Evolutionary conservation across 352 stramenopile genomes (phyloP).

Genomic region (Pythium sukuiense): DNA sequence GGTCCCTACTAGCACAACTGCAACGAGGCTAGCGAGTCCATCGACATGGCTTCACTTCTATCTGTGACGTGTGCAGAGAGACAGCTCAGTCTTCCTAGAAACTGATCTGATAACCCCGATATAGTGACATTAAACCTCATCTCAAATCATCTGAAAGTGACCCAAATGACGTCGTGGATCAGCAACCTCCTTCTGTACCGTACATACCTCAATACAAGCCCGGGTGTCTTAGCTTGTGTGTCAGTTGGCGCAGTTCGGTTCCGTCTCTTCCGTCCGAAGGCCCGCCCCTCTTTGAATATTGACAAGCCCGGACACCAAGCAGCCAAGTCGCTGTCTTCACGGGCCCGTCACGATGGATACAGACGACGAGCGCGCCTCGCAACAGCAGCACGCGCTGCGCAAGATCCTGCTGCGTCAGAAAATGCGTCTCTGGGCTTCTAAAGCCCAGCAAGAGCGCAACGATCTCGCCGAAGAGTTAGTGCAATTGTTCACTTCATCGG

Average conservation of each 20-base stretch:
- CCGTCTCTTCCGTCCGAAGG: slow-evolving; percentile 14
- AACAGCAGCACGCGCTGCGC: slow-evolving; percentile 31
- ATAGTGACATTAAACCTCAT: neutral
- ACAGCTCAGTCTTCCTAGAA: neutral
- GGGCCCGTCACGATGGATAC: slow-evolving; percentile 10
- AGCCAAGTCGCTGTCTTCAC: neutral
- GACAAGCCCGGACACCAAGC: slow-evolving; percentile 1
- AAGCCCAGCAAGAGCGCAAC: slow-evolving; percentile 55
- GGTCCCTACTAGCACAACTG: slow-evolving; percentile 18
- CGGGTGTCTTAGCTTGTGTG: neutral
- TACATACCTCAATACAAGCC: slow-evolving; percentile 11
- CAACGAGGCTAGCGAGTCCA: neutral
- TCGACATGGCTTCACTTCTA: neutral
- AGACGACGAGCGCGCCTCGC: neutral
- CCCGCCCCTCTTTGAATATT: neutral
- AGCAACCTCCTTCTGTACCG: slow-evolving; percentile 2
- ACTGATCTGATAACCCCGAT: neutral
- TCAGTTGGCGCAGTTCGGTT: neutral
- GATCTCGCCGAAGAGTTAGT: slow-evolving; percentile 51
- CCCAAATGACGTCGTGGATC: neutral
- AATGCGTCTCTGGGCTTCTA: slow-evolving; percentile 58
- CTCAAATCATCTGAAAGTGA: neutral
- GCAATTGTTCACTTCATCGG: slow-evolving; percentile 58
- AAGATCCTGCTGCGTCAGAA: slow-evolving; percentile 47
- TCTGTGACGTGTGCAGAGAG: neutral